phyloP scores from a whole-genome alignment of 1,284 basidiomycete genomes.

The Phellopilus nigrolimitatus region DNA sequence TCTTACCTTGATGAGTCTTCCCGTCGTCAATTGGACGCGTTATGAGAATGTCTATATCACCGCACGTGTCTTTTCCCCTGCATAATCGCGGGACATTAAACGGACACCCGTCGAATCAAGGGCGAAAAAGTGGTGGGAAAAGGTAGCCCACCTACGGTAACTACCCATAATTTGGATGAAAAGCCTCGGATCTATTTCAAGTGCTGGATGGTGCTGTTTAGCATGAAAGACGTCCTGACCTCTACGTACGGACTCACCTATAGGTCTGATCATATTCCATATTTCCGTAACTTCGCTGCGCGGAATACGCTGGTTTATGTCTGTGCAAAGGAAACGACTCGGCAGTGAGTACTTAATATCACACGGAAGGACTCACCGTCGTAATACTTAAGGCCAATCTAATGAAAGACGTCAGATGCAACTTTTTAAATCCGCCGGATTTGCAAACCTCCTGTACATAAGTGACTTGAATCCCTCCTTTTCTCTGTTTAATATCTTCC shows the following conservation, averaged over 20 bases:
- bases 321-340: conserved; percentile 31
- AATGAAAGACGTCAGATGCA: background rate
- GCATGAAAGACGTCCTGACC: conserved; percentile 4
- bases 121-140: background rate
- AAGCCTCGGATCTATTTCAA: conserved; percentile 65
- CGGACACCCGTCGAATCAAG: no score
- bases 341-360: background rate
- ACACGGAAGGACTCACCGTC: conserved; percentile 45
- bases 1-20: conserved; percentile 58
- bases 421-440: background rate
- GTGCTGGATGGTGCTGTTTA: conserved; percentile 39
- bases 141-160: conserved; percentile 59
- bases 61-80: conserved; percentile 69
- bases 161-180: conserved; percentile 88
- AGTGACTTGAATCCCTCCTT: conserved; percentile 58
- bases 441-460: conserved; percentile 47
- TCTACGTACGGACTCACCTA: conserved; percentile 42
- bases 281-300: conserved; percentile 72
- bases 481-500: conserved; percentile 61
- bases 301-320: conserved; percentile 80
- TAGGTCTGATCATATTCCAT: conserved; percentile 64
- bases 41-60: conserved; percentile 88
- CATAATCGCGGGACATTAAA: conserved; percentile 6
- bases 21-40: conserved; percentile 72
- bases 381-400: conserved; percentile 74